These are phyloP conservation scores for Fusarium buxicola DNA, from an alignment of 2,329 filamentous ascomycete genomes.

Conservation along the genomic window DNA sequence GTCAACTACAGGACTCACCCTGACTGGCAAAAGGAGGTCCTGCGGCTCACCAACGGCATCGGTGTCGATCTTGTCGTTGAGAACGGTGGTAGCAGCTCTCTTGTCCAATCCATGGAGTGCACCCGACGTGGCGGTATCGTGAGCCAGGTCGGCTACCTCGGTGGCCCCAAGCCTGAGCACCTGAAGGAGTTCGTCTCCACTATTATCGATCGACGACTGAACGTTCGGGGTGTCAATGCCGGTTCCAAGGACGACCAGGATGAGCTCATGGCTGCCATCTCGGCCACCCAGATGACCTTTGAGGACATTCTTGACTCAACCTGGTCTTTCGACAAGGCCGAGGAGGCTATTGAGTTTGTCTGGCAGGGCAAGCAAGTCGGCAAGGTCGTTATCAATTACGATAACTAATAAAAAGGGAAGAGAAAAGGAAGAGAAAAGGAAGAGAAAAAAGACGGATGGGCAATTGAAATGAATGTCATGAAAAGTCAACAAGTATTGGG, in stretches of 20 bases:
- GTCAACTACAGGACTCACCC: slow-evolving; percentile 63
- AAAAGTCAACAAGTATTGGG: background rate
- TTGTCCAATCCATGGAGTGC: background rate
- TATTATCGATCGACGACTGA: slow-evolving; percentile 53
- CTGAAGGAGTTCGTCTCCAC: slow-evolving; percentile 51
- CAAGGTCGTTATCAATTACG: slow-evolving; percentile 51
- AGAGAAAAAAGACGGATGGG: too few relatives aligned
- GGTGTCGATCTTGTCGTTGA: slow-evolving; percentile 64
- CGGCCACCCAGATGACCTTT: slow-evolving; percentile 50
- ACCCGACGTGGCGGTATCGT: slow-evolving; percentile 36
- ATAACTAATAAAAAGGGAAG: background rate
- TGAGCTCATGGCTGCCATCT: slow-evolving; percentile 52
- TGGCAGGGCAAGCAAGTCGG: slow-evolving; percentile 58
- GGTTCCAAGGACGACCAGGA: slow-evolving; percentile 55
- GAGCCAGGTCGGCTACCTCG: slow-evolving; percentile 58
- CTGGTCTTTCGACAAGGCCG: slow-evolving; percentile 53
- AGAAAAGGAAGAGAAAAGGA: too few relatives aligned
- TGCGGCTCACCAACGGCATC: slow-evolving; percentile 54
- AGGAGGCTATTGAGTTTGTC: slow-evolving; percentile 55
- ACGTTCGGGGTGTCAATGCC: slow-evolving; percentile 54
- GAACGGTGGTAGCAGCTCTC: slow-evolving; percentile 50
- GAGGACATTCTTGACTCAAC: slow-evolving; percentile 54
- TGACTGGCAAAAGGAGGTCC: slow-evolving; percentile 59
- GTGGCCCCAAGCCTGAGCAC: slow-evolving; percentile 44
- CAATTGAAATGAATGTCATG: too few relatives aligned